phyloP scores from a whole-genome alignment of 495 filamentous ascomycete genomes.

The Cercophora newfieldiana region DNA sequence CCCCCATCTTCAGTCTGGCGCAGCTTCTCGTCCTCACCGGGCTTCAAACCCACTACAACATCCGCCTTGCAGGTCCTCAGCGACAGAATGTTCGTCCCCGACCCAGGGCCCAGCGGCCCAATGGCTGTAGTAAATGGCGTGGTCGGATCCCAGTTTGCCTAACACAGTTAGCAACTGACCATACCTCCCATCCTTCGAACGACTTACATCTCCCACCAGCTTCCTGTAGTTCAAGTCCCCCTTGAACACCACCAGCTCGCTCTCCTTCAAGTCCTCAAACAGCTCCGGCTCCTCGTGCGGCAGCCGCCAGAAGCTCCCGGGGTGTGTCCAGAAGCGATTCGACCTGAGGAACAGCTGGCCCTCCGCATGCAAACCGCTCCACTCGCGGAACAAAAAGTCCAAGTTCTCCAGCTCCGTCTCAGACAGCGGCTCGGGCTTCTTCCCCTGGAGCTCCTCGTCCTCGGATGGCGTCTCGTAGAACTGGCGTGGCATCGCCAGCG shows the following conservation, averaged over 20 bases:
- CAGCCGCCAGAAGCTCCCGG: constrained; percentile 83
- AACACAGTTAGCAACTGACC: neutral
- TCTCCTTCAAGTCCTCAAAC: constrained; percentile 74
- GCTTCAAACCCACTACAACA: constrained; percentile 82
- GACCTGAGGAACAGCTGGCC: constrained; percentile 77
- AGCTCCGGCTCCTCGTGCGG: constrained; percentile 65
- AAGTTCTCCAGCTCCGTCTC: constrained; percentile 69
- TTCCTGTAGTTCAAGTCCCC: constrained; percentile 97
- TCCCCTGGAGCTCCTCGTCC: constrained; percentile 58
- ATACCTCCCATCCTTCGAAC: neutral
- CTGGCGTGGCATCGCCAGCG: constrained; percentile 66
- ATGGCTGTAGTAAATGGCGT: constrained; percentile 85
- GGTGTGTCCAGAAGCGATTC: constrained; percentile 87
- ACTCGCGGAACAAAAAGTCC: constrained; percentile 74
- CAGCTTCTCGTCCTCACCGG: constrained; percentile 79
- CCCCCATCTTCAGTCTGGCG: constrained; percentile 65
- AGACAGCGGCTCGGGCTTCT: constrained; percentile 56
- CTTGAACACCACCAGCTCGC: constrained; percentile 94
- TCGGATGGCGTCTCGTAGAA: constrained; percentile 76
- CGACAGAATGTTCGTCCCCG: constrained; percentile 77
- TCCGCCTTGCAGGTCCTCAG: constrained; percentile 96
- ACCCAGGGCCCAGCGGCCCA: constrained; percentile 78
- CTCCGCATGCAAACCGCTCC: constrained; percentile 75
- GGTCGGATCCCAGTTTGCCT: constrained; percentile 84
- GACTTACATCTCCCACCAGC: constrained; percentile 79